Evolutionary conservation across 768 basidiomycete genomes (phyloP), one percentile per base, ranked within the genome.

Genomic region (Calocybe gangraenosa): DNA sequence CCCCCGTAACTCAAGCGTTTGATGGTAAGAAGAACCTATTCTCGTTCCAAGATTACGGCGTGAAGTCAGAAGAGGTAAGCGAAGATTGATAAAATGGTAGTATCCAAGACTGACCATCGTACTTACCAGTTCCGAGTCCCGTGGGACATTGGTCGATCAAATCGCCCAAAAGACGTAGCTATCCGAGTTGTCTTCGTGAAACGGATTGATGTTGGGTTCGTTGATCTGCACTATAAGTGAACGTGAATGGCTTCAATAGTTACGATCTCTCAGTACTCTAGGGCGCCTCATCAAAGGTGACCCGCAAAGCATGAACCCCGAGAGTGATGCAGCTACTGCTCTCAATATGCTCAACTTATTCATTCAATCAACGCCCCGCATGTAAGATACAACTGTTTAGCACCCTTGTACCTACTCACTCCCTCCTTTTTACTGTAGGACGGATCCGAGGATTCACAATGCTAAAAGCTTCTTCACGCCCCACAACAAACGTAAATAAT

Each of bases 11-110:
- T 1, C 8, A 15, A 68, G 66, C 62, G 1, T 68, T 51, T 40
- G 66, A 66, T 43, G 66, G 66, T 7, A 62, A 64, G 42, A 61
- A 62, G 37, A 68, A 68, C 37, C 40, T 68, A 0, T 68, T 55
- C 32, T 61, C 64, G 1, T 55, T 53, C 21, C 21, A 37, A 25
- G 38, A 44, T 10, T 65, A 64, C 35, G 34, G 34, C 14, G 50
- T 60, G 19, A 34, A 34, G 25, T 50, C 52, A 17, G 37, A 56
- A 46, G 47, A 55, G 43, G 60, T 60, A 25, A 6, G 25, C 11
- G 11, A 11, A 44, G 49, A 42, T 33, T 10, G 20, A 21, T 6
- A n/a, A 13, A 30, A n/a, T 39, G 1, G 17, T 22, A 23, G 10
- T 34, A 31, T 37, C 9, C 17, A 13, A 6, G 6, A 3, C 28